Evolutionary conservation across 2,329 filamentous ascomycete genomes (phyloP).

Genomic region (Aspergillus tanneri): DNA sequence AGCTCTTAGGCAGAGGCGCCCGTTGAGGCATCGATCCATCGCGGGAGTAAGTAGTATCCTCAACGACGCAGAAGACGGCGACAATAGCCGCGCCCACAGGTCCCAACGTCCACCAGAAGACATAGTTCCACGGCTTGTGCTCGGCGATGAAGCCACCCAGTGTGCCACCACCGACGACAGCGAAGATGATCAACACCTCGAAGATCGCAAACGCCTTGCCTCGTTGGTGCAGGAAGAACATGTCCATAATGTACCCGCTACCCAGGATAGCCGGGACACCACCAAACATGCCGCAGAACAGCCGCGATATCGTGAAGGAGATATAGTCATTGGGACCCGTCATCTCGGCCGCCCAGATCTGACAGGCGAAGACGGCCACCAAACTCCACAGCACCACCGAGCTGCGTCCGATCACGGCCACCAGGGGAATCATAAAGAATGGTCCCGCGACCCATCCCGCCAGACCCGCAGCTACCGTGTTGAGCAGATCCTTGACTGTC

Average conservation of each 20-base stretch:
- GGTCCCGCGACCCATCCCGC: slow-evolving; percentile 42
- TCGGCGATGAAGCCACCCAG: slow-evolving; percentile 44
- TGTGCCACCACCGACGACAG: slow-evolving; percentile 39
- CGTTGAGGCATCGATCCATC: slow-evolving; percentile 10
- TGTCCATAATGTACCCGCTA: slow-evolving; percentile 42
- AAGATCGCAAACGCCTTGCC: slow-evolving; percentile 42
- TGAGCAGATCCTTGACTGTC: slow-evolving; percentile 25
- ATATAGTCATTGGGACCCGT: slow-evolving; percentile 36
- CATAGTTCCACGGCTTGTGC: slow-evolving; percentile 35
- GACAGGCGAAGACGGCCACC: slow-evolving; percentile 34
- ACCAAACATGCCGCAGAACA: slow-evolving; percentile 45
- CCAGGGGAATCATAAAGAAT: slow-evolving; percentile 41
- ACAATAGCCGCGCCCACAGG: slow-evolving; percentile 36
- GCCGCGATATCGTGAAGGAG: slow-evolving; percentile 39
- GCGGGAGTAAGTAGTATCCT: slow-evolving; percentile 42
- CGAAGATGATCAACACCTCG: slow-evolving; percentile 39
- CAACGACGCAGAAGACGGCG: slow-evolving; percentile 38
- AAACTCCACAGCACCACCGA: slow-evolving; percentile 44
- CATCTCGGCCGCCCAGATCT: slow-evolving; percentile 43
- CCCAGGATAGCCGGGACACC: slow-evolving; percentile 41
- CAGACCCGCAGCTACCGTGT: slow-evolving; percentile 30
- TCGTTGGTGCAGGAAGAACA: slow-evolving; percentile 47
- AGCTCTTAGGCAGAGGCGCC: slow-evolving; percentile 19
- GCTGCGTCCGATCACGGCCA: slow-evolving; percentile 37
- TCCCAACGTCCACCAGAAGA: slow-evolving; percentile 49